These are phyloP conservation scores for Rubia balearica DNA, from an alignment of 305 asterid species.

Conservation along the genomic window DNA sequence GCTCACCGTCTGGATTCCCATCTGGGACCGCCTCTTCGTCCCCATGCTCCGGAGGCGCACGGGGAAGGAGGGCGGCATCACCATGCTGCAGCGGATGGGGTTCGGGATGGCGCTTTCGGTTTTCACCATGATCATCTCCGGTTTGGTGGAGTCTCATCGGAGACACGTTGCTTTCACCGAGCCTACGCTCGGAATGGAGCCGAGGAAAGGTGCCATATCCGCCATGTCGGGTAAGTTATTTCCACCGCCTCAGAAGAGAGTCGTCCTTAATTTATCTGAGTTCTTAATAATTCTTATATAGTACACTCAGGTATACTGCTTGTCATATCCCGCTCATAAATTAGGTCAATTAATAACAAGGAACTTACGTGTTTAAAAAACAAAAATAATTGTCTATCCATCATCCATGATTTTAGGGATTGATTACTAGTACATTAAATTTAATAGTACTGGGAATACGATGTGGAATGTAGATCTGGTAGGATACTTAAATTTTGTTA, in stretches of 20 bases:
- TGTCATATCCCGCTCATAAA: too few species aligned
- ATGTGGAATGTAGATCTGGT: too few species aligned
- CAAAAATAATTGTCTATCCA: too few species aligned
- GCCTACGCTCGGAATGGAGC: neutral
- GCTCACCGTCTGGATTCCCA: constrained; percentile 36
- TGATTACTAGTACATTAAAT: too few species aligned
- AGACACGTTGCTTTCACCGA: neutral
- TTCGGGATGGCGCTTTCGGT: neutral
- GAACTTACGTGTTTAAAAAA: too few species aligned
- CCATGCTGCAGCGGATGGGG: constrained; percentile 15
- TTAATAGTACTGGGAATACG: too few species aligned
- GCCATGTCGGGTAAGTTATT: constrained; percentile 1
- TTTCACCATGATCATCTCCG: neutral
- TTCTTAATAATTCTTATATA: too few species aligned
- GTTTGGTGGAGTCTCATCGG: neutral
- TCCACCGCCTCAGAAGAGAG: neutral
- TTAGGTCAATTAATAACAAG: too few species aligned
- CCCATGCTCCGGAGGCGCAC: constrained; percentile 24
- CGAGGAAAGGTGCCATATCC: constrained; percentile 1
- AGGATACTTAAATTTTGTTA: too few species aligned
- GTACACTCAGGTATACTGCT: too few species aligned
- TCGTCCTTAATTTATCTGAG: too few species aligned
- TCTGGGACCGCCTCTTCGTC: constrained; percentile 37
- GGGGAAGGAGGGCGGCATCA: constrained; percentile 30
- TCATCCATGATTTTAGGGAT: too few species aligned